These are phyloP conservation scores for Calonectria naviculata DNA, from an alignment of 2,329 filamentous ascomycete genomes.

Conservation along the genomic window DNA sequence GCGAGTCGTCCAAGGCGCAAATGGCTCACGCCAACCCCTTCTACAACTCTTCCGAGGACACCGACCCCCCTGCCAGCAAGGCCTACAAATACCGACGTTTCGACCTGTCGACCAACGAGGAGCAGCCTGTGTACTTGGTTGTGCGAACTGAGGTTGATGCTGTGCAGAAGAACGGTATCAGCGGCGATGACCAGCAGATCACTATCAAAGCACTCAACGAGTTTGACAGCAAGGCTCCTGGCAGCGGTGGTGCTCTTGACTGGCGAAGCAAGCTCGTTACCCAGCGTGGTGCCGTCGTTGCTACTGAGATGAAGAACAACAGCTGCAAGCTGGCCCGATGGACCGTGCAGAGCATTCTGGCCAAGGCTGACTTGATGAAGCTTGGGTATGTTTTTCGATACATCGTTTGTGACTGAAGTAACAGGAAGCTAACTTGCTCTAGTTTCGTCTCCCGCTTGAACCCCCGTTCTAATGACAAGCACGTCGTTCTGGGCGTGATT, in stretches of 20 bases:
- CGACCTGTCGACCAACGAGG: constrained; percentile 93
- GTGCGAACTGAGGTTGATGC: constrained; percentile 97
- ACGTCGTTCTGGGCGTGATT: constrained; percentile 94
- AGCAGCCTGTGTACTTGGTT: constrained; percentile 91
- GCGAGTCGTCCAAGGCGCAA: constrained; percentile 79
- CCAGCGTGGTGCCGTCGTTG: constrained; percentile 96
- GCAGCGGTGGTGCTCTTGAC: constrained; percentile 93
- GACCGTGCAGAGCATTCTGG: constrained; percentile 96
- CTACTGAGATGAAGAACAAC: constrained; percentile 99
- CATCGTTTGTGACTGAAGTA: not conserved
- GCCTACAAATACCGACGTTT: constrained; percentile 99
- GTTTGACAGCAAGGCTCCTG: constrained; percentile 98
- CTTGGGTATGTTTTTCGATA: constrained; percentile 74
- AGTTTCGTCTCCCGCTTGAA: constrained; percentile 96
- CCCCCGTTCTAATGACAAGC: constrained; percentile 91
- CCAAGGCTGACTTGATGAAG: constrained; percentile 99
- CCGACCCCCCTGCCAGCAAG: constrained; percentile 93
- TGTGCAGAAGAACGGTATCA: constrained; percentile 93
- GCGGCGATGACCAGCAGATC: constrained; percentile 89
- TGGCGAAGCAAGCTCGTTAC: constrained; percentile 95
- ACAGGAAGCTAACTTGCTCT: constrained; percentile 32
- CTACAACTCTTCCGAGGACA: constrained; percentile 94
- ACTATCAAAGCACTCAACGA: constrained; percentile 98
- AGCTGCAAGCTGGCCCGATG: constrained; percentile 97
- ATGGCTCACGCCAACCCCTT: constrained; percentile 95